Evolutionary conservation across 2,329 filamentous ascomycete genomes (phyloP).

Genomic region (Hypoxylon sp.): DNA sequence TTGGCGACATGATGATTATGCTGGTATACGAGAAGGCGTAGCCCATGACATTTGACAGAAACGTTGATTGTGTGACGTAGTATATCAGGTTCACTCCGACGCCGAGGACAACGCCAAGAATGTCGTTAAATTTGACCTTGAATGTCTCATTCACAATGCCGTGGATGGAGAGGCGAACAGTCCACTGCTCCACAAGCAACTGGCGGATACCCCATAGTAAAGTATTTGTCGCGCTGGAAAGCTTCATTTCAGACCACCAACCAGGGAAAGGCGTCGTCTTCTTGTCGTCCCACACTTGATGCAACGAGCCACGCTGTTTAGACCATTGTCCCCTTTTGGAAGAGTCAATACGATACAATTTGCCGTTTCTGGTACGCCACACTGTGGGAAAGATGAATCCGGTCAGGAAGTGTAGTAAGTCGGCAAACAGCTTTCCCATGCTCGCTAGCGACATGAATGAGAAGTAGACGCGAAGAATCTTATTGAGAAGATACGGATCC

Average conservation of each 20-base stretch:
- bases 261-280: constrained; percentile 60
- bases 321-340: constrained; percentile 58
- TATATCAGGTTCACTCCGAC: constrained; percentile 72
- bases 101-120: constrained; percentile 69
- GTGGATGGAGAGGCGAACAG: constrained; percentile 65
- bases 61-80: constrained; percentile 71
- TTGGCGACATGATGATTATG: constrained; percentile 87
- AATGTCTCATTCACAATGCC: constrained; percentile 64
- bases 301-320: constrained; percentile 47
- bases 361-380: constrained; percentile 67
- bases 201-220: constrained; percentile 67
- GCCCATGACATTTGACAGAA: constrained; percentile 87
- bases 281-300: constrained; percentile 50
- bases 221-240: constrained; percentile 48
- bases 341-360: constrained; percentile 63
- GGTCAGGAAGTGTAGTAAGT: constrained; percentile 74
- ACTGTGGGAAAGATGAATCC: constrained; percentile 81
- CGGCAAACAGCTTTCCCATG: constrained; percentile 80
- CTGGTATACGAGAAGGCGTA: constrained; percentile 89
- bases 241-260: constrained; percentile 53
- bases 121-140: constrained; percentile 69
- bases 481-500: constrained; percentile 85
- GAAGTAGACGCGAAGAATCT: constrained; percentile 87
- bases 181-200: constrained; percentile 67
- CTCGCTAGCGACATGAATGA: constrained; percentile 84